Base-by-base conservation (phyloP, 225 moss, liverwort and hornwort genomes). In the Takakia lepidozioides region DNA sequence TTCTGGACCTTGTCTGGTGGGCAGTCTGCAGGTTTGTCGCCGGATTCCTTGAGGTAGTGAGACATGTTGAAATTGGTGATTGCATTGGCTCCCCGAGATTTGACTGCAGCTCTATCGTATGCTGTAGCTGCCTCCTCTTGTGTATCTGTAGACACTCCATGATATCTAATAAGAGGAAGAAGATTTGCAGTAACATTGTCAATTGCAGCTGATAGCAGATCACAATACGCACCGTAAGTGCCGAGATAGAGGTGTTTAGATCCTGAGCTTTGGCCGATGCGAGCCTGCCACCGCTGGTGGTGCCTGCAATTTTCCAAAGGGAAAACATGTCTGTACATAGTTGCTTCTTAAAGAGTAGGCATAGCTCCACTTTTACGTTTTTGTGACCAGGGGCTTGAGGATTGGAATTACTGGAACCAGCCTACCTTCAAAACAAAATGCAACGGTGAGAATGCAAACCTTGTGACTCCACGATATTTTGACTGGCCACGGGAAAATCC, bases 281-380 rank as follows among this genome's bases (percentile, higher is more conserved):
- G 74, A 43, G 79, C 74, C 57, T 80, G 74, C 79, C 79, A 80
- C 32, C 79, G 63, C 43, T 74, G 74, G 54, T 80, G 79, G 58
- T 74, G 79, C 58, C 79, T 80, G 74, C 46, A 14, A 25, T n/a
- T n/a, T n/a, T n/a, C n/a, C n/a, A n/a, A n/a, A n/a, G n/a, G n/a
- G n/a, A n/a, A n/a, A n/a, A n/a, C n/a, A n/a, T n/a, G n/a, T n/a
- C n/a, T n/a, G n/a, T n/a, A n/a, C n/a, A n/a, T n/a, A n/a, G n/a
- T n/a, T n/a, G n/a, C n/a, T n/a, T n/a, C n/a, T n/a, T n/a, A n/a
- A n/a, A n/a, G n/a, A n/a, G n/a, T n/a, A n/a, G n/a, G n/a, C n/a
- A n/a, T n/a, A n/a, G n/a, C n/a, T n/a, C n/a, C n/a, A n/a, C n/a
- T n/a, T n/a, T n/a, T n/a, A n/a, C n/a, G n/a, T n/a, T n/a, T n/a